Evolutionary conservation across 1,139 yeast species (phyloP), one percentile per base, ranked within the genome.

Genomic region (Suhomyces terraborum): DNA sequence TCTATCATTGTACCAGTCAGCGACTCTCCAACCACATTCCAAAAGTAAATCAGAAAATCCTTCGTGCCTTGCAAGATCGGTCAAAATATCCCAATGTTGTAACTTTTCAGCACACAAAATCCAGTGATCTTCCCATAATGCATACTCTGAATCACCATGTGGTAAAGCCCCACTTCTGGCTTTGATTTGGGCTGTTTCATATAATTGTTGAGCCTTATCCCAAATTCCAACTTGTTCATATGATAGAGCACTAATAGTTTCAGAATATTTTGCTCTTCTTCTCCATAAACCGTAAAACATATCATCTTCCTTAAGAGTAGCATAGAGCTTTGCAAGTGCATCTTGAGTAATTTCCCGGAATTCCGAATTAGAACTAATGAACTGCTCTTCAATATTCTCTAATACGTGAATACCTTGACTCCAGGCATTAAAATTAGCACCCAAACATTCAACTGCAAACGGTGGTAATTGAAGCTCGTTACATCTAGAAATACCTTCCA

Each of bases 51-150:
- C 99, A 0, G 97, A 88, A 58, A 91, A 94, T 1, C 97, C 97
- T 71, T 94, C 99, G 57, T 94, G 98, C 56, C 93, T 88, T 3
- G 99, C 98, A 36, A 94, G 74, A 55, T 94, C 99, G 0, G 98
- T 91, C 48, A 94, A 73, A 43, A 94, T 85, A 60, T 94, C 98
- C 99, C 99, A 94, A 50, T 93, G 98, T 58, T 94, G 99, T 39
- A 94, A 70, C 58, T 94, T 93, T 59, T 94, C 97, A 2, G 98
- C 96, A 69, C 98, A 91, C 26, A 88, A 67, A 42, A 94, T 88
- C 99, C 98, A 94, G 54, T 93, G 95, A 58, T 94, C 98, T 66
- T 94, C 99, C 99, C 99, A 94, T 34, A 94, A 70, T 0, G 95
- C 83, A 56, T 94, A 94, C 56, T 94, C 99, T 1, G 96, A 81